Conservation (phyloP, 2,329 filamentous ascomycete genomes). For the Aureobasidium pullulans region DNA sequence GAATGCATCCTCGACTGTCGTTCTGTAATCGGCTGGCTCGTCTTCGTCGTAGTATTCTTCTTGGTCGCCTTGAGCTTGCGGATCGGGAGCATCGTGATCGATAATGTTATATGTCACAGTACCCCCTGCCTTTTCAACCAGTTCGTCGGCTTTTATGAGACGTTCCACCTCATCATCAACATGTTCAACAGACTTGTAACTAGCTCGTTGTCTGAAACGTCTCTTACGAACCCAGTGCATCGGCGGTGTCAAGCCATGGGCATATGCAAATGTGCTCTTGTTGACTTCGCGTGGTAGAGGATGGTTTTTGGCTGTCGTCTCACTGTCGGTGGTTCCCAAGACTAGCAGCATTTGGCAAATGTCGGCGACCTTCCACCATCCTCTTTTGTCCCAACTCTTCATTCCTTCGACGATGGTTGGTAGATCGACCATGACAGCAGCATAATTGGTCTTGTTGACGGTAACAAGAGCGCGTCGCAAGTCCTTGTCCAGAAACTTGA, state of each 20-base stretch:
- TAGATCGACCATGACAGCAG: constrained; percentile 71
- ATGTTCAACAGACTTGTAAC: constrained; percentile 74
- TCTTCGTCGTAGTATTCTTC: constrained; percentile 30
- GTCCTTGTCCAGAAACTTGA: constrained; percentile 72
- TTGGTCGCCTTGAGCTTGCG: constrained; percentile 36
- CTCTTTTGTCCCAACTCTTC: constrained; percentile 85
- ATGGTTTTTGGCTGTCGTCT: constrained; percentile 41
- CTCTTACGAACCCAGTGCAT: constrained; percentile 79
- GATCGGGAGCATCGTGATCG: constrained; percentile 26
- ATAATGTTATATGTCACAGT: constrained; percentile 45
- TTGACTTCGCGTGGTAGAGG: constrained; percentile 68
- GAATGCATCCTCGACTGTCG: constrained; percentile 28
- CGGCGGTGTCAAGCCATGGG: constrained; percentile 79
- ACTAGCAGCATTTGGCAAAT: constrained; percentile 85
- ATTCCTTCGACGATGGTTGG: constrained; percentile 83
- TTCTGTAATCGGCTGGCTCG: constrained; percentile 28
- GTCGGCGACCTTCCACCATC: constrained; percentile 83
- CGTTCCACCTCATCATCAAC: constrained; percentile 74
- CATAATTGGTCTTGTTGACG: constrained; percentile 64
- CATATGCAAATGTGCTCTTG: constrained; percentile 61
- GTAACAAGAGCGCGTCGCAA: constrained; percentile 65
- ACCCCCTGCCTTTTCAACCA: constrained; percentile 46
- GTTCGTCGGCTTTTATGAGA: constrained; percentile 61
- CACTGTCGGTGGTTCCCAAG: constrained; percentile 56
- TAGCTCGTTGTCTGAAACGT: constrained; percentile 75